phyloP scores from a whole-genome alignment of 768 basidiomycete species.

The Podaxis rugospora region DNA sequence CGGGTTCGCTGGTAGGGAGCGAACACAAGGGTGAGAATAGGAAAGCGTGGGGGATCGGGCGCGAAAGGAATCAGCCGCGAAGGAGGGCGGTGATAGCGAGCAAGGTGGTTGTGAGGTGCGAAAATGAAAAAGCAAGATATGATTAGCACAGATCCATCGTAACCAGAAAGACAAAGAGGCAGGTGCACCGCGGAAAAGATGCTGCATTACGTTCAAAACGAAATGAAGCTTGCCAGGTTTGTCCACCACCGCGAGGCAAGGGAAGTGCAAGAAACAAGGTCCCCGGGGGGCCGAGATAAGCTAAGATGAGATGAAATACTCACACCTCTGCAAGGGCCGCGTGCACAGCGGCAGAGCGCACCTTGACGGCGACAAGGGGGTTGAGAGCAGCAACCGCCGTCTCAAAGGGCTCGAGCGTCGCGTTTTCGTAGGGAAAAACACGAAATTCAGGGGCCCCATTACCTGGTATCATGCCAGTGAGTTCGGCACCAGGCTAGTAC shows the following conservation, averaged over 20 bases:
- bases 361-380: constrained; percentile 78
- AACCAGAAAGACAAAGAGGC: background rate
- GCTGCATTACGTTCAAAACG: background rate
- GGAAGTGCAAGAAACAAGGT: constrained; percentile 1
- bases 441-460: constrained; percentile 48
- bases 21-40: background rate
- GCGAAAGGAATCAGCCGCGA: background rate
- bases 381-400: constrained; percentile 65
- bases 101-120: background rate
- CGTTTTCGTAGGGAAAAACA: constrained; percentile 81
- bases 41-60: background rate
- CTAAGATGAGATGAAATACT: constrained; percentile 29
- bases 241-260: constrained; percentile 5
- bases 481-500: background rate
- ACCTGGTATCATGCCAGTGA: constrained; percentile 4
- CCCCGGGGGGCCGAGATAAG: background rate
- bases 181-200: background rate
- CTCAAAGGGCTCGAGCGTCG: constrained; percentile 71
- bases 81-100: background rate
- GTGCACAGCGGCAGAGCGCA: constrained; percentile 74
- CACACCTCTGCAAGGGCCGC: constrained; percentile 70
- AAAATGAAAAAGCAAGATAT: constrained; percentile 1
- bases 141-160: background rate
- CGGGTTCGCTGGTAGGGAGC: constrained; percentile 37
- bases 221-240: background rate